Conservation (phyloP, 345 rosid genomes). For the Murraya koenigii region DNA sequence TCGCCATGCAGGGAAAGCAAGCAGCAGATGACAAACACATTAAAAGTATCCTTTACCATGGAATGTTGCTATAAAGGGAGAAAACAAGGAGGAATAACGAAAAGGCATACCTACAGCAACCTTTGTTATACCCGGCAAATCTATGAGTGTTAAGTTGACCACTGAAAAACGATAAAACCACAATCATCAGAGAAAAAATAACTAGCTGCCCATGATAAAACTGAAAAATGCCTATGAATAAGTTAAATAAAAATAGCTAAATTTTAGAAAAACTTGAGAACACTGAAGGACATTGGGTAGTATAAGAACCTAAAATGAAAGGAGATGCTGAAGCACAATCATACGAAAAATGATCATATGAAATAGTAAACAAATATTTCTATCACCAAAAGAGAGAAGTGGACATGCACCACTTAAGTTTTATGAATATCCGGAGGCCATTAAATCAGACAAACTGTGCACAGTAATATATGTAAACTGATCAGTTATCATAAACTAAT, state of each 20-base stretch:
- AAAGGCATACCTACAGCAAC: conserved; percentile 56
- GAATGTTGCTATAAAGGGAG: background rate
- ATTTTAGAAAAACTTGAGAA: background rate
- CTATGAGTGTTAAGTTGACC: conserved; percentile 66
- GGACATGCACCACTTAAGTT: background rate
- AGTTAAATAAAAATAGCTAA: background rate
- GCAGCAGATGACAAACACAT: background rate
- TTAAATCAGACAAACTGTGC: background rate
- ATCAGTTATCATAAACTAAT: background rate
- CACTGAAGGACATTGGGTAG: no score
- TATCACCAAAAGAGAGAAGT: background rate
- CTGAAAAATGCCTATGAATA: background rate
- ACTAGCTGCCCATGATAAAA: background rate
- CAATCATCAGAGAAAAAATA: background rate
- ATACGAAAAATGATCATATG: background rate
- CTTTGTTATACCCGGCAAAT: conserved; percentile 72
- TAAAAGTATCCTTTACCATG: background rate
- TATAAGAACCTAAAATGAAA: background rate
- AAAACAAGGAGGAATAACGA: background rate
- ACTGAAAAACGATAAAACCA: conserved; percentile 32
- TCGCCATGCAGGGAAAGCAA: no score
- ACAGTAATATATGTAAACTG: background rate
- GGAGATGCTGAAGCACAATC: background rate
- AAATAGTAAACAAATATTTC: background rate
- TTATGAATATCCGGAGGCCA: background rate